Evolutionary conservation across 1,284 basidiomycete genomes (phyloP), one percentile per base, ranked within the genome.

Genomic region (Trametes polyzona): DNA sequence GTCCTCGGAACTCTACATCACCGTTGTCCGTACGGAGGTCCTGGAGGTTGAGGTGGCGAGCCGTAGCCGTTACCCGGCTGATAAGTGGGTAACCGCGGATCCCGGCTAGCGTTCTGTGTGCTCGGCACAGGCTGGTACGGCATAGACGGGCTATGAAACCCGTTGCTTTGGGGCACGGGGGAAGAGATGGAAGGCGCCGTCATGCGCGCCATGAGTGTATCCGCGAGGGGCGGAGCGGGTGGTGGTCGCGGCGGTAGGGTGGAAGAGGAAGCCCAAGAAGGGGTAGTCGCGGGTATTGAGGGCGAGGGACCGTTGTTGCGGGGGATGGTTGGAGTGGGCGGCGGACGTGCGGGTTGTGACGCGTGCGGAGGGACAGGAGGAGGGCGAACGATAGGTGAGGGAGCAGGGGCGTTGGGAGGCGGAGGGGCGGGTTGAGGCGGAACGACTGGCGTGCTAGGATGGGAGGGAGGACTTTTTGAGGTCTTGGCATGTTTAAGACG

Each of bases 181-280:
- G 32, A 32, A 7, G 49, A 21, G 8, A 33, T 9, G 2, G 43
- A n/a, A 16, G 49, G 24, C 12, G 35, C 17, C 12, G 51, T 29
- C 59, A 61, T 61, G 6, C 55, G 55, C 12, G 55, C 51, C 59
- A 61, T 57, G 16, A 61, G 19, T 4, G 21, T 11, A 4, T 57
- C 47, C 32, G 50, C 57, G 17, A 62, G 19, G 16, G 35, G 11
- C 19, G 33, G 33, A 12, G 21, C 35, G 11, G 35, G 19, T 3
- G 39, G 42, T 5, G 50, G 33, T 27, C 33, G 39, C 3, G 52
- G 40, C 3, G 52, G 40, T 4, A 35, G 14, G 8, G 36, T 16
- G 23, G 46, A 9, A 19, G 4, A 27, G 47, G 37, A 14, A n/a
- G n/a, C n/a, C n/a, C 39, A 51, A 9, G 51, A n/a, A n/a, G 42